These are phyloP conservation scores for Turritis glabra DNA, from an alignment of 345 rosid species.

Conservation along the genomic window DNA sequence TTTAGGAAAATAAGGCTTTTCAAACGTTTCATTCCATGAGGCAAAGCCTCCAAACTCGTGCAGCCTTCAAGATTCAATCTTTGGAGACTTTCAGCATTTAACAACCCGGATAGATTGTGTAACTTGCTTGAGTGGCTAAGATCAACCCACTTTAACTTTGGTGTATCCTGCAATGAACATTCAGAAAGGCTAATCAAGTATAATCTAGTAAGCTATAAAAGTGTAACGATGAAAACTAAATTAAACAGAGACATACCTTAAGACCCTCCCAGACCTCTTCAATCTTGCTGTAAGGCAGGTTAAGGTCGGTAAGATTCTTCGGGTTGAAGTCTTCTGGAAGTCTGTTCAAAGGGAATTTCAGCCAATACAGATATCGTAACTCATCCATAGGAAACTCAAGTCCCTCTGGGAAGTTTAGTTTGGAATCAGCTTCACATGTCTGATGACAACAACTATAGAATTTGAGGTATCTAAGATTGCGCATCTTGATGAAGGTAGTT, in stretches of 20 bases:
- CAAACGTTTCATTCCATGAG: neutral
- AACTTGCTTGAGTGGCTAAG: conserved; percentile 28
- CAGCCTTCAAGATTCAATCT: conserved; percentile 35
- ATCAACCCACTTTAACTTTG: conserved; percentile 34
- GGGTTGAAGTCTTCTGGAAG: conserved; percentile 35
- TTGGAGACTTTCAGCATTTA: conserved; percentile 31
- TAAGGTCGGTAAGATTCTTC: conserved; percentile 30
- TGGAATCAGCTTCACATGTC: neutral
- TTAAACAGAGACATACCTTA: conserved; percentile 22
- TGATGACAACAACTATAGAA: conserved; percentile 16
- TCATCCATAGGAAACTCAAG: conserved; percentile 12
- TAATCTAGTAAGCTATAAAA: neutral
- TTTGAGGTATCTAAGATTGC: conserved; percentile 35
- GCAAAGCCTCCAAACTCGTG: conserved; percentile 16
- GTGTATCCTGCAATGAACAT: conserved; percentile 25
- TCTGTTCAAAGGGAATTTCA: conserved; percentile 22
- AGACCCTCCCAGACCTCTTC: conserved; percentile 30
- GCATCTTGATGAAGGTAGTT: conserved; percentile 22
- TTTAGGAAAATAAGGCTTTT: conserved; percentile 17
- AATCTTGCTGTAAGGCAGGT: conserved; percentile 22
- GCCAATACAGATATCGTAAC: conserved; percentile 34
- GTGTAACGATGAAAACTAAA: neutral
- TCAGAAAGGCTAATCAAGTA: neutral
- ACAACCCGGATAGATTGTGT: conserved; percentile 24
- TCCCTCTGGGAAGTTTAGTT: neutral